Evolutionary conservation across 2,329 filamentous ascomycete species (phyloP), one percentile per base, ranked within the genome.

Genomic region (Davidsoniella neocaledoniae): DNA sequence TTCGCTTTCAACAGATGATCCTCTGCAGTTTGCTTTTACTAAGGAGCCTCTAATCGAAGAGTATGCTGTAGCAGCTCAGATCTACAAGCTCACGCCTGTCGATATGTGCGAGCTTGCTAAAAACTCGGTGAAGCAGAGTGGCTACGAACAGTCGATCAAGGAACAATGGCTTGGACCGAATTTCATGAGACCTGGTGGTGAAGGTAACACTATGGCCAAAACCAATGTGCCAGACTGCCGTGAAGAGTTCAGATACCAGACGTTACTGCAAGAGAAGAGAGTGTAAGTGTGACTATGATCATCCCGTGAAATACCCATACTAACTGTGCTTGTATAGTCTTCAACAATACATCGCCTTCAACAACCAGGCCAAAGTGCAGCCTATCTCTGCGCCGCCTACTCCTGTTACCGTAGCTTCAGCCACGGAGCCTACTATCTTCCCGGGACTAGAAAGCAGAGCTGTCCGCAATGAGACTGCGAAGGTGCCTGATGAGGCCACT

Each of bases 91-190:
- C 38, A 93, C 81, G 59, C 83, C 90, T 1, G 88, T 96, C 3
- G 91, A 98, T 60, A 98, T 98, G 91, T 96, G 91, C 61, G 91
- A 98, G 66, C 66, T 98, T 51, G 91, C 91, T 21, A 94, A 94
- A 66, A 90, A 96, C 62, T 94, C 86, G 8, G 91, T 98, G 39
- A 79, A 82, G 58, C 91, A 98, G 63, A 94, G 86, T 62, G 91
- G 91, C 5, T 98, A 94, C 60, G 91, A 98, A 62, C 72, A 83
- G 58, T 75, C 79, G 10, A 72, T 96, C 59, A 98, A 98, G 66
- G 79, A 88, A 60, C 79, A 87, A 63, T 98, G 90, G 90, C 69
- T 98, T 4, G 91, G 91, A 2, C 69, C 73, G 29, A 77, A 84
- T 55, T 96, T 81, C 62, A 72, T 83, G 59, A 68, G 82, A 38